Percentiles rank a stretch among this genome's conserved stretches.
Evolutionary conservation across 352 stramenopile genomes (phyloP).

Genomic region (Halophytophthora polymorphica): DNA sequence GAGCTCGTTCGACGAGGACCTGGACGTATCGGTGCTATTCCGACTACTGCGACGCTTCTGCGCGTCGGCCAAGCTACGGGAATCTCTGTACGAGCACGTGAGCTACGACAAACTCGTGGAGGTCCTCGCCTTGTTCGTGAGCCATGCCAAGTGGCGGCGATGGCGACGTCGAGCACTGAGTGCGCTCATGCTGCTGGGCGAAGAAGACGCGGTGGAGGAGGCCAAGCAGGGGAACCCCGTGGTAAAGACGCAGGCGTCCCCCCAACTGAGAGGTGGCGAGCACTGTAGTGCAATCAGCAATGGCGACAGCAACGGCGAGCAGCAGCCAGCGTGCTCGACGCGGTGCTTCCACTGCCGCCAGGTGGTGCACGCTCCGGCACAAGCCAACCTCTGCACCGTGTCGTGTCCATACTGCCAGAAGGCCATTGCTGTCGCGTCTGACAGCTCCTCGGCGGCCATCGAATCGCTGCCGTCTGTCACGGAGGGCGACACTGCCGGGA

Average conservation of each 20-base stretch:
- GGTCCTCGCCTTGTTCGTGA: constrained; percentile 32
- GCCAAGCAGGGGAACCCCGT: constrained; percentile 17
- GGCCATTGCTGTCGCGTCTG: constrained; percentile 26
- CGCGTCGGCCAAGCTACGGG: constrained; percentile 25
- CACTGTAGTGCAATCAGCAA: not conserved
- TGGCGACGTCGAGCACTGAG: constrained; percentile 37
- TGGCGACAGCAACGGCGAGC: constrained; percentile 19
- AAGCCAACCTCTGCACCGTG: constrained; percentile 25
- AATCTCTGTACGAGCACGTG: constrained; percentile 39
- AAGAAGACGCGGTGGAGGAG: constrained; percentile 36
- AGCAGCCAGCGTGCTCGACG: constrained; percentile 22
- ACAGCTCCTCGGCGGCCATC: constrained; percentile 27
- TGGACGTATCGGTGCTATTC: constrained; percentile 47
- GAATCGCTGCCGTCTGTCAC: constrained; percentile 28
- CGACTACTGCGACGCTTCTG: constrained; percentile 44
- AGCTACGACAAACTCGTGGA: constrained; percentile 42
- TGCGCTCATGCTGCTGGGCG: constrained; percentile 47
- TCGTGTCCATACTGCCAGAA: constrained; percentile 51
- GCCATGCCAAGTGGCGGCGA: constrained; percentile 29
- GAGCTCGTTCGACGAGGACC: constrained; percentile 30
- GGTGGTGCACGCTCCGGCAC: constrained; percentile 35
- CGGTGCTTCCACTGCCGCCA: constrained; percentile 62
- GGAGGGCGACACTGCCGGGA: constrained; percentile 12
- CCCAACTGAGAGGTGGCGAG: not conserved
- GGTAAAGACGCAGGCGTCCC: constrained; percentile 16